Evolutionary conservation across 768 basidiomycete species (phyloP), one percentile per base, ranked within the genome.

Genomic region (Galerina marginata): DNA sequence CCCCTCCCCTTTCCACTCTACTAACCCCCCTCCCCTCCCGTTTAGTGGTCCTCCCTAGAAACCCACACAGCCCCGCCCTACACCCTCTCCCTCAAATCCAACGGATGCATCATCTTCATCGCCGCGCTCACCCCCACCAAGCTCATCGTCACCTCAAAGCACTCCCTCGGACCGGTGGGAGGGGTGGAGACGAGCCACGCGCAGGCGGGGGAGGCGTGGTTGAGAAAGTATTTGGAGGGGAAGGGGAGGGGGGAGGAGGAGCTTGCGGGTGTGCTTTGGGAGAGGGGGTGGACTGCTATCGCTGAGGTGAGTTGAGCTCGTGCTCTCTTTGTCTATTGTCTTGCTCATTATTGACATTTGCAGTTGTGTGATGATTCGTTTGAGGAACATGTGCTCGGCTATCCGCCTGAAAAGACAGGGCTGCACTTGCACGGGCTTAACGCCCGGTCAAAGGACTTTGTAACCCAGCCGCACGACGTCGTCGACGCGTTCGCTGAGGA

Each of bases 61-160:
- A 69, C 75, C 3, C 83, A 93, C 60, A 95, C 94, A 0, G 76
- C 80, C 2, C 77, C 90, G 0, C 91, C 94, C 0, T 98, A 97
- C 69, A 86, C 88, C 15, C 80, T 99, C 7, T 93, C 96, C 0
- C 81, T 95, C 52, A 99, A 98, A 72, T 94, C 93, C 0, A 99
- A 98, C 63, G 96, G 96, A 6, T 99, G 96, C 74, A 93, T 99
- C 74, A 96, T 99, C 67, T 94, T 99, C 75, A 88, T 99, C 67
- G 90, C 89, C 0, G 91, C 96, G 0, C 82, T 99, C 12, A 89
- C 90, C 0, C 83, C 88, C 0, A 77, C 78, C 6, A 86, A 91
- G 65, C 77, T 99, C 11, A 68, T 99, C 12, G 82, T 98, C 55
- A 93, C 95, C 0, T 97, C 95, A 1, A 99, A 99, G 71, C 97